Conservation (phyloP, 108 stramenopile genomes). For the Nitzschia sp. region DNA sequence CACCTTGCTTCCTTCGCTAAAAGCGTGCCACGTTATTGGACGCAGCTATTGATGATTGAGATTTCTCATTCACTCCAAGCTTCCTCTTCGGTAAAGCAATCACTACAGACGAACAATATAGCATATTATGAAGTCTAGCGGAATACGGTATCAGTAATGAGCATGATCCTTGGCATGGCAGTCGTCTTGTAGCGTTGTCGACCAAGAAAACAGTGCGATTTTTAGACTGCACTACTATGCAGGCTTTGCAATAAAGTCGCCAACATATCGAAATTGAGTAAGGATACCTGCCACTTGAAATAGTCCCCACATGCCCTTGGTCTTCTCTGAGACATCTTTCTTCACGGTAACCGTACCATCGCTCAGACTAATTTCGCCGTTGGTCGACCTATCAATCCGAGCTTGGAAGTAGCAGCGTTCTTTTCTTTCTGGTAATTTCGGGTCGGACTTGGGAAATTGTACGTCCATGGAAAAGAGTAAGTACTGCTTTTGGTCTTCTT, state of each 20-base stretch:
- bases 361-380: constrained; percentile 25
- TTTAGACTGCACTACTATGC: constrained; percentile 2
- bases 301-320: constrained; percentile 51
- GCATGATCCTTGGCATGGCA: background rate
- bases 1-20: too few relatives aligned
- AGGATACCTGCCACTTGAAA: constrained; percentile 57
- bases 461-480: constrained; percentile 64
- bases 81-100: too few relatives aligned
- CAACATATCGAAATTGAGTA: constrained; percentile 47
- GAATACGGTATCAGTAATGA: too few relatives aligned
- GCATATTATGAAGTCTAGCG: too few relatives aligned
- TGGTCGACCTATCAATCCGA: constrained; percentile 22
- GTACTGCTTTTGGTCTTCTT: constrained; percentile 47
- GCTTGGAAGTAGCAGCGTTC: constrained; percentile 65
- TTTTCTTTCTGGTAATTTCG: background rate
- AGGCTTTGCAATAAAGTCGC: constrained; percentile 36
- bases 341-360: constrained; percentile 70
- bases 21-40: too few relatives aligned
- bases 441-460: constrained; percentile 29
- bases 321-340: constrained; percentile 44
- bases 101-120: too few relatives aligned
- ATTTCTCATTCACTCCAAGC: too few relatives aligned
- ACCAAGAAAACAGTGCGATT: background rate
- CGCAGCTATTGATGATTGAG: too few relatives aligned
- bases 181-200: background rate